phyloP scores from a whole-genome alignment of 2,329 filamentous ascomycete species.

The Dendrostoma leiphaemia region DNA sequence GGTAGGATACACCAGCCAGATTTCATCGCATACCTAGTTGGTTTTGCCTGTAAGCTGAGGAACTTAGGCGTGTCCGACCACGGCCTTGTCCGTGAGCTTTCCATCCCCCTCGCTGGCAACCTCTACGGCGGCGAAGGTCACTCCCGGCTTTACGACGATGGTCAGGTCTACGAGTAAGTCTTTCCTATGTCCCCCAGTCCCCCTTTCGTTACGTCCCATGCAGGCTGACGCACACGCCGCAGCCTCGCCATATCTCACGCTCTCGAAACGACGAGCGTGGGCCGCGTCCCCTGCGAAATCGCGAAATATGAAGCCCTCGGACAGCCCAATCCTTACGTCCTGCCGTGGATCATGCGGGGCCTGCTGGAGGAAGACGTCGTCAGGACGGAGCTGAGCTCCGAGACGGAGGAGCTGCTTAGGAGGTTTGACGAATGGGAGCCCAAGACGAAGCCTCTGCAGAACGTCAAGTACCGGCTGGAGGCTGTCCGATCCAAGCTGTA shows the following conservation, averaged over 20 bases:
- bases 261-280: constrained; percentile 65
- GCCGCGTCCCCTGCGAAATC: constrained; percentile 46
- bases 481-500: constrained; percentile 82
- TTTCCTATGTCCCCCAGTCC: constrained; percentile 14
- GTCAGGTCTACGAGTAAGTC: constrained; percentile 73
- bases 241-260: constrained; percentile 69
- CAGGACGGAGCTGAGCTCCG: constrained; percentile 71
- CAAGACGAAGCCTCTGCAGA: constrained; percentile 83
- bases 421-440: constrained; percentile 96
- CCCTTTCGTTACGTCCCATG: too few relatives aligned
- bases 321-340: constrained; percentile 77
- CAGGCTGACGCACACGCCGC: background rate
- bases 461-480: constrained; percentile 93
- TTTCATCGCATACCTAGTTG: constrained; percentile 89
- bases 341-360: constrained; percentile 95
- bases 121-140: constrained; percentile 92
- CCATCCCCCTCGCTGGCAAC: constrained; percentile 82
- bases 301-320: constrained; percentile 48
- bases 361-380: constrained; percentile 90
- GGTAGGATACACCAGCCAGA: constrained; percentile 88
- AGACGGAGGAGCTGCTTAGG: constrained; percentile 75
- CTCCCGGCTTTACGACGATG: constrained; percentile 88
- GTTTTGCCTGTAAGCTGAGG: constrained; percentile 88
- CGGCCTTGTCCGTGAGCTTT: constrained; percentile 87
- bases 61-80: constrained; percentile 93